phyloP scores from a whole-genome alignment of 2,329 filamentous ascomycete genomes.

The Polytolypa hystricis region DNA sequence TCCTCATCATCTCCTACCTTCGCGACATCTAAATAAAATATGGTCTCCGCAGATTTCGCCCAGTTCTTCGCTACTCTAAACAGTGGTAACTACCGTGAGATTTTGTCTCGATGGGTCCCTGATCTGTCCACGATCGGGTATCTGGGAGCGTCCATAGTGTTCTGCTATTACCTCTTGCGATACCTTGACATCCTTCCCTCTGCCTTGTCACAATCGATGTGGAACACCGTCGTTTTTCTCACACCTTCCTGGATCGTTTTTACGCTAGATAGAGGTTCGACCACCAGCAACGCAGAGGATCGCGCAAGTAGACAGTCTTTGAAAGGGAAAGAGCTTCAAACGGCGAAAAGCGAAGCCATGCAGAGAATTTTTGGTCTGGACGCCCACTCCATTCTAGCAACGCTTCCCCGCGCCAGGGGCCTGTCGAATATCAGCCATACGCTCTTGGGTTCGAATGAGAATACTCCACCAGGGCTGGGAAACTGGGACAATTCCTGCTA shows the following conservation, averaged over 20 bases:
- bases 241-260: slow-evolving; percentile 30
- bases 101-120: slow-evolving; percentile 17
- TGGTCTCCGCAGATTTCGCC: too few species aligned
- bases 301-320: neutral
- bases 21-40: too few species aligned
- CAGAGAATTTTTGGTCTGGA: slow-evolving; percentile 52
- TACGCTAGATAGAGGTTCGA: slow-evolving; percentile 41
- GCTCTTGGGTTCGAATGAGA: slow-evolving; percentile 25
- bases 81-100: slow-evolving; percentile 25
- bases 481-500: slow-evolving; percentile 96
- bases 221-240: slow-evolving; percentile 29
- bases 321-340: slow-evolving; percentile 11
- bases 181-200: slow-evolving; percentile 19
- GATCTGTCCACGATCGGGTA: slow-evolving; percentile 21
- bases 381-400: slow-evolving; percentile 46
- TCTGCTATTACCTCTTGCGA: slow-evolving; percentile 20
- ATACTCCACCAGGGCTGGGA: slow-evolving; percentile 53
- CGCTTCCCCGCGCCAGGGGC: slow-evolving; percentile 45
- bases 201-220: slow-evolving; percentile 22
- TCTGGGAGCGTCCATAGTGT: slow-evolving; percentile 18
- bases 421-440: slow-evolving; percentile 44
- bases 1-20: too few species aligned
- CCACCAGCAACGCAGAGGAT: slow-evolving; percentile 29
- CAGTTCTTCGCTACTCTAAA: slow-evolving; percentile 2
- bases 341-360: slow-evolving; percentile 54